Conservation (phyloP, 2,329 filamentous ascomycete species). For the Alternaria dauci region DNA sequence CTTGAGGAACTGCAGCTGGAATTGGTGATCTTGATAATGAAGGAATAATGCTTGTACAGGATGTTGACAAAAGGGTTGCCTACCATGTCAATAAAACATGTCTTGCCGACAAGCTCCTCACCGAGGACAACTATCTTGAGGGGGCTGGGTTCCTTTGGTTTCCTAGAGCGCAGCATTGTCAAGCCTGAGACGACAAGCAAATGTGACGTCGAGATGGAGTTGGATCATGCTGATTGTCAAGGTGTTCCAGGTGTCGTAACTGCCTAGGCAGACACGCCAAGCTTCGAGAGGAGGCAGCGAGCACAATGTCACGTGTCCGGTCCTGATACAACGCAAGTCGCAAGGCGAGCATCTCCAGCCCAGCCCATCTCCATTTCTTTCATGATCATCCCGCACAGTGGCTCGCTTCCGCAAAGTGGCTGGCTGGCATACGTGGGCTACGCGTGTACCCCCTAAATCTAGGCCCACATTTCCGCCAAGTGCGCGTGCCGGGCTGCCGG, state of each 20-base stretch:
- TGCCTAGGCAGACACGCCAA: slow-evolving; percentile 1
- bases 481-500: slow-evolving; percentile 2
- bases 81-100: slow-evolving; percentile 39
- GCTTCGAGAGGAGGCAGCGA: background rate
- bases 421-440: background rate
- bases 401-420: background rate
- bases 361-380: background rate
- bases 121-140: slow-evolving; percentile 31
- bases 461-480: slow-evolving; percentile 9
- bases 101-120: slow-evolving; percentile 35
- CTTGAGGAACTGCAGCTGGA: slow-evolving; percentile 12
- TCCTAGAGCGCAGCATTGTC: slow-evolving; percentile 2
- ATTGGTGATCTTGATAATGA: background rate
- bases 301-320: background rate
- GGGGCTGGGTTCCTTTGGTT: slow-evolving; percentile 4
- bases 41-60: background rate
- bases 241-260: background rate
- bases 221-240: slow-evolving; percentile 1
- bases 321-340: background rate
- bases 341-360: background rate
- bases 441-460: background rate
- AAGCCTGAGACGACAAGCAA: background rate
- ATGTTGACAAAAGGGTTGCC: background rate
- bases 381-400: background rate
- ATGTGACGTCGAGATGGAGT: background rate